A percentile compares a stretch with the other conserved stretches of the same genome.
Conservation (phyloP, 2,329 filamentous ascomycete species). For the Coniochaeta sp. region DNA sequence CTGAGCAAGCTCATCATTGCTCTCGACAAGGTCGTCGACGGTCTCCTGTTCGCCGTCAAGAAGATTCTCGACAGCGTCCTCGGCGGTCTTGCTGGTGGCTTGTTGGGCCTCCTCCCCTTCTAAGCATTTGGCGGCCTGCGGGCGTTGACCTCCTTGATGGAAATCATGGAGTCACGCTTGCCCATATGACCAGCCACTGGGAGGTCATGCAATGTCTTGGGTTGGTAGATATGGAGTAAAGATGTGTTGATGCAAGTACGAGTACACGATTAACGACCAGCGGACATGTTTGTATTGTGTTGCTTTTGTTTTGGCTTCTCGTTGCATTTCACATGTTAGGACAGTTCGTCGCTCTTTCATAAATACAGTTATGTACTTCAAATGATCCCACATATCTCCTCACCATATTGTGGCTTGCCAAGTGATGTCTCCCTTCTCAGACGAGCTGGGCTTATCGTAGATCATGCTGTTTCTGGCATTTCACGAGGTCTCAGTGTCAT, state of each 20-base stretch:
- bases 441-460: neutral
- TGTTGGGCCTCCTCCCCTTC: slow-evolving; percentile 9
- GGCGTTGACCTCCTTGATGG: neutral
- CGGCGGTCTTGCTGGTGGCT: slow-evolving; percentile 10
- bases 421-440: neutral
- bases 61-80: slow-evolving; percentile 14
- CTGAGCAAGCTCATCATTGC: slow-evolving; percentile 15
- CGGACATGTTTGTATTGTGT: neutral
- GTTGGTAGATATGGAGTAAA: neutral
- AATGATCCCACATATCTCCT: neutral
- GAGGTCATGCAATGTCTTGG: neutral
- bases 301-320: neutral
- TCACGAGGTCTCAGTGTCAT: neutral
- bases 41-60: slow-evolving; percentile 16
- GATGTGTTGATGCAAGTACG: neutral
- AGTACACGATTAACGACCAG: neutral
- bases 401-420: neutral
- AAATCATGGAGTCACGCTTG: neutral
- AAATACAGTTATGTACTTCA: neutral
- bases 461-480: neutral
- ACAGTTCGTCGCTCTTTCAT: neutral
- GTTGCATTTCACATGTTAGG: neutral
- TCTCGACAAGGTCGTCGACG: slow-evolving; percentile 17
- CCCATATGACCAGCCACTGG: neutral
- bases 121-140: neutral